Evolutionary conservation across 2,329 filamentous ascomycete species (phyloP).

Genomic region (Tolypocladium nubicola): DNA sequence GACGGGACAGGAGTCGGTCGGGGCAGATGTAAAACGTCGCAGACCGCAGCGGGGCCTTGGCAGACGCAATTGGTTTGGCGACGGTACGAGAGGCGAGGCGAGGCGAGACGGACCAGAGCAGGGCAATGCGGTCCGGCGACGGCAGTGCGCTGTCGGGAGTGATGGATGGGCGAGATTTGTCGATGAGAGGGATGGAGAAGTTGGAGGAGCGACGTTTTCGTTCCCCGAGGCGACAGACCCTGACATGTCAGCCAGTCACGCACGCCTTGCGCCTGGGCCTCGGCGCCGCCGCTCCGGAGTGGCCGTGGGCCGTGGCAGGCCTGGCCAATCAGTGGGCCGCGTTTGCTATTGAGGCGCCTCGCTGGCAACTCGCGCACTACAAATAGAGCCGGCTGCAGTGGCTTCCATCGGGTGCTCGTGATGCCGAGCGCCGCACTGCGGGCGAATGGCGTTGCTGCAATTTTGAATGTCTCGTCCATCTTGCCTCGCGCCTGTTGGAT

Average conservation of each 20-base stretch:
- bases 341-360: conserved; percentile 14
- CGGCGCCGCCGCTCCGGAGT: background rate
- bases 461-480: background rate
- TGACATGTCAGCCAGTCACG: background rate
- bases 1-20: background rate
- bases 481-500: background rate
- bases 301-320: background rate
- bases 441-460: background rate
- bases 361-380: too few relatives aligned
- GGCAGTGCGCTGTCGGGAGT: background rate
- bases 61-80: background rate
- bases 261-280: background rate
- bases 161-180: background rate
- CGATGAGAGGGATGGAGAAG: background rate
- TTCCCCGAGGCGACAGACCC: background rate
- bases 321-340: conserved; percentile 14
- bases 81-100: background rate
- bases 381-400: background rate
- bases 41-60: background rate
- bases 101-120: background rate
- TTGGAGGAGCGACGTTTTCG: background rate
- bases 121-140: background rate
- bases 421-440: background rate
- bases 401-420: background rate
- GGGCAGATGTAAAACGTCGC: background rate